Percentiles rank a stretch among this genome's conserved stretches.
Evolutionary conservation across 805 yeast species (phyloP).

Genomic region (Vanderwaltozyma polyspora): DNA sequence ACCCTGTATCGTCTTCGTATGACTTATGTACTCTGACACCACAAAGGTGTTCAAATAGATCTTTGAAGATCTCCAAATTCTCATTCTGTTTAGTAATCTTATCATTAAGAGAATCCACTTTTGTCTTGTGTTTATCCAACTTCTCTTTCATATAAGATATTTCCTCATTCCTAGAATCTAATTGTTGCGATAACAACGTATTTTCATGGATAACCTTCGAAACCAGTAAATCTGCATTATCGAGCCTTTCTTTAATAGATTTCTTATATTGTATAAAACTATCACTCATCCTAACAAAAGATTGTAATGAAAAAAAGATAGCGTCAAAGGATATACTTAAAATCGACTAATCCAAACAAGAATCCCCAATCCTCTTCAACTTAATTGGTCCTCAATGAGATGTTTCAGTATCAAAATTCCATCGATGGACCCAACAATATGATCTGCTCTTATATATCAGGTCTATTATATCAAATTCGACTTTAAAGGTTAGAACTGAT

Average conservation of each 20-base stretch:
- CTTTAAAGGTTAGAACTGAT: no score
- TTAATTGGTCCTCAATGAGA: no score
- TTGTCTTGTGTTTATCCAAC: conserved; percentile 3
- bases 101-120: conserved; percentile 4
- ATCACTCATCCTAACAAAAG: no score
- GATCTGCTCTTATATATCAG: no score
- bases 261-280: conserved; percentile 5
- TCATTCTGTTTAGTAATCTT: conserved; percentile 13
- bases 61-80: conserved; percentile 27
- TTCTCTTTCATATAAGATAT: conserved; percentile 7
- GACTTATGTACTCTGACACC: conserved; percentile 31
- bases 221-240: conserved; percentile 22
- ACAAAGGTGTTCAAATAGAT: conserved; percentile 31
- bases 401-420: no score
- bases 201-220: conserved; percentile 20
- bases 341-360: no score
- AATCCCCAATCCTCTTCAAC: no score
- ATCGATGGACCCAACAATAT: no score
- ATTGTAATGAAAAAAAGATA: no score
- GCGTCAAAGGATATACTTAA: no score
- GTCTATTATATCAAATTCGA: no score
- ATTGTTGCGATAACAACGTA: conserved; percentile 9
- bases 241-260: conserved; percentile 17
- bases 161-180: conserved; percentile 15
- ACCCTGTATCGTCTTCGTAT: conserved; percentile 30